Evolutionary conservation across 305 asterid species (phyloP).

Genomic region (Fraxinus greggii): DNA sequence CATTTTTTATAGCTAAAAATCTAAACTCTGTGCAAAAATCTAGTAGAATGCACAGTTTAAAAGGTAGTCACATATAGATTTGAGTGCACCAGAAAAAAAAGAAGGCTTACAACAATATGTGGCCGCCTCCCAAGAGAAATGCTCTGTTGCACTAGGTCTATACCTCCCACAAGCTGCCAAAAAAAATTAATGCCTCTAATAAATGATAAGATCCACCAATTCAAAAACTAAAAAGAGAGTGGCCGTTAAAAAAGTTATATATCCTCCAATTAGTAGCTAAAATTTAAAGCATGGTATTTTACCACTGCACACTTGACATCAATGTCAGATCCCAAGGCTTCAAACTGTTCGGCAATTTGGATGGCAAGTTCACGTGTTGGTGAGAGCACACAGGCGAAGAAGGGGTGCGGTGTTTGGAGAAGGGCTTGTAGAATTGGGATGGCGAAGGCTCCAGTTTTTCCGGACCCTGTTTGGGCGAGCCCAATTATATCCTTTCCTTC

Average conservation of each 20-base stretch:
- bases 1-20: background rate
- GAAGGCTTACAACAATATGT: constrained; percentile 67
- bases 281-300: background rate
- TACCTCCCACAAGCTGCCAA: constrained; percentile 89
- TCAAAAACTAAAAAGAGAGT: background rate
- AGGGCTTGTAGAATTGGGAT: constrained; percentile 78
- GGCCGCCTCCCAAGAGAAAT: constrained; percentile 80
- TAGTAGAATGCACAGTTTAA: background rate
- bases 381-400: constrained; percentile 79
- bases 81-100: background rate
- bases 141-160: constrained; percentile 72
- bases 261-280: background rate
- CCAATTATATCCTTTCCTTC: constrained; percentile 79
- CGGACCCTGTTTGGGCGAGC: constrained; percentile 75
- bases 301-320: constrained; percentile 78
- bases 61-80: background rate
- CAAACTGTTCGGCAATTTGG: constrained; percentile 83
- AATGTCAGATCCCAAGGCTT: constrained; percentile 78
- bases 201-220: background rate
- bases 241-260: background rate
- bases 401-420: constrained; percentile 38
- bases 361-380: constrained; percentile 91
- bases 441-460: constrained; percentile 81
- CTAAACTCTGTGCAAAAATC: background rate
- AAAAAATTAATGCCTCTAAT: background rate